A percentile compares a stretch with the other conserved stretches of the same genome.
These are phyloP conservation scores for Candida sanyaensis DNA, from an alignment of 1,139 yeast genomes.

Conservation along the genomic window DNA sequence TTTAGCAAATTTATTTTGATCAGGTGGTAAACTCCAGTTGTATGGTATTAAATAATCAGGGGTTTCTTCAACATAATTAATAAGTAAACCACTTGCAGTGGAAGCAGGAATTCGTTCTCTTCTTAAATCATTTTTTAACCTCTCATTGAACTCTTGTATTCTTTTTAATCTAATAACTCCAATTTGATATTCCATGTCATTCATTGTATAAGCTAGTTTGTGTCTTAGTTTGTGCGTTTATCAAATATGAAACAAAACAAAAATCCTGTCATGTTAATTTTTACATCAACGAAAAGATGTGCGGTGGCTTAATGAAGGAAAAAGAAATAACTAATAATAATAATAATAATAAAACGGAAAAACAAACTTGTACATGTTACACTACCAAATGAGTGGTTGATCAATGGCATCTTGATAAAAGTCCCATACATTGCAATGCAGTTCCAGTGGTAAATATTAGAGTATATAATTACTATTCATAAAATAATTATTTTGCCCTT, in stretches of 20 bases:
- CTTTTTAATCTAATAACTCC: conserved; percentile 59
- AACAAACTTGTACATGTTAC: not conserved
- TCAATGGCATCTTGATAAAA: no score
- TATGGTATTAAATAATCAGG: conserved; percentile 57
- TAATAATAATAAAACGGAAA: no score
- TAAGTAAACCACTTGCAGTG: conserved; percentile 54
- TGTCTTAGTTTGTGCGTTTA: not conserved
- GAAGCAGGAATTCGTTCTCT: conserved; percentile 70
- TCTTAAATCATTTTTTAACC: conserved; percentile 54
- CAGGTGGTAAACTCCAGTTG: conserved; percentile 50
- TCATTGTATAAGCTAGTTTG: conserved; percentile 9
- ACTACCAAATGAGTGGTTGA: no score
- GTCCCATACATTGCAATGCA: no score
- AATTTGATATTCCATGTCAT: conserved; percentile 31
- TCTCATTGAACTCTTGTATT: conserved; percentile 58
- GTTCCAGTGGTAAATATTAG: no score
- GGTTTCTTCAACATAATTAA: conserved; percentile 46
- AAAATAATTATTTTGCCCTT: no score
- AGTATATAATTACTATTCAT: no score
- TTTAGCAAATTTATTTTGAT: conserved; percentile 46
- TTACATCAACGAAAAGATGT: conserved; percentile 2
- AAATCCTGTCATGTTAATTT: conserved; percentile 5
- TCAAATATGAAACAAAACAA: not conserved
- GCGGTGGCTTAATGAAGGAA: not conserved
- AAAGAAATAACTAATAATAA: not conserved